Base-by-base conservation (phyloP, 139 green algal species). In the Nannochloris sp. region DNA sequence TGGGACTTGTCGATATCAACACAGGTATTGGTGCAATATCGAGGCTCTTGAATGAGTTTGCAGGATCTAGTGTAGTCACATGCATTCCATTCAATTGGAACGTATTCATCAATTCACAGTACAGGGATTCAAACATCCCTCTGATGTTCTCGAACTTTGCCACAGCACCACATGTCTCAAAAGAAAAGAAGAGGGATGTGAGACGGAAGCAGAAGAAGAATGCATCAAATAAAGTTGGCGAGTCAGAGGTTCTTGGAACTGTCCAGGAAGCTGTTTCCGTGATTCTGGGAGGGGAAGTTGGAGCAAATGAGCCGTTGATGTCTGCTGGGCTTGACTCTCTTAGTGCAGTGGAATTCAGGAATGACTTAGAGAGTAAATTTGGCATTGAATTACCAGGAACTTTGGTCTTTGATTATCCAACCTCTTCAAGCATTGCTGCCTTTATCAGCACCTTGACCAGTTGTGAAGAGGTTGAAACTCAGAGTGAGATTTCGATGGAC, bases 321-420 rank as follows among this genome's bases (percentile, higher is more conserved):
- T 63, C 49, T 14, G 73, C 78, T 12, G 85, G 85, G 1, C 61
- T 92, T 37, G 85, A 92, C 64, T 86, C 72, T 26, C 72, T 93
- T 29, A 87, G 75, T 0, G 71, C 84, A 25, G 84, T 91, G 30
- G 86, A 93, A 74, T 77, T 93, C 62, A 69, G 85, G 36, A 93
- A 91, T 75, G 62, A 70, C 11, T 72, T 93, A 33, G 75, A 84
- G 13, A 26, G 29, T 1, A 53, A 49, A 23, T 81, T 90, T 26
- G 72, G 67, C 0, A 26, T 88, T 3, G 81, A 91, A 57, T 73
- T 93, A 23, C 86, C 86, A 4, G 60, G 74, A 20, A 95, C 87
- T 0, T 64, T 94, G 12, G 81, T 73, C 2, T 93, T 93, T 74
- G 86, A 94, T 73, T 87, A 94, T 67, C 87, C 87, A 28, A 85